Evolutionary conservation across 2,329 filamentous ascomycete genomes (phyloP).

Genomic region (Aspergillus flavus): DNA sequence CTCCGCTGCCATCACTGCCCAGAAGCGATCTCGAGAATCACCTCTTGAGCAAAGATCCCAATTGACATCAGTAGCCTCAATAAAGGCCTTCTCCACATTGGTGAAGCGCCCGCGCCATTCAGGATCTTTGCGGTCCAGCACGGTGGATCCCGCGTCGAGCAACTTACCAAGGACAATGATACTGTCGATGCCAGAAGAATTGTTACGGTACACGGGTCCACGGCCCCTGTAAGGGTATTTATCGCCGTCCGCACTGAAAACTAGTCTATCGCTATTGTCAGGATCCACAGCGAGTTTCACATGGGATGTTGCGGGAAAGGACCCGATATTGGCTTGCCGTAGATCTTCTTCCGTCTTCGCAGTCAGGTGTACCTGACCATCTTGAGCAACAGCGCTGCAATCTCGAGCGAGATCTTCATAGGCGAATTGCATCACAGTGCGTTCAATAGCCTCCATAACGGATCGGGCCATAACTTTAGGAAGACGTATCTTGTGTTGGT

Average conservation of each 20-base stretch:
- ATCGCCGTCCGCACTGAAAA: conserved; percentile 24
- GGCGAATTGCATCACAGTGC: conserved; percentile 27
- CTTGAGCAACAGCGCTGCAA: conserved; percentile 21
- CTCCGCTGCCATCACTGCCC: conserved; percentile 9
- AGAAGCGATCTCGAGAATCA: conserved; percentile 25
- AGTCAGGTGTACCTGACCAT: conserved; percentile 12
- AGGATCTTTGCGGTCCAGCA: conserved; percentile 27
- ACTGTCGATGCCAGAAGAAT: conserved; percentile 34
- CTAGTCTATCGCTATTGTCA: conserved; percentile 2
- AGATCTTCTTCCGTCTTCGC: conserved; percentile 23
- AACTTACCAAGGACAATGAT: conserved; percentile 39
- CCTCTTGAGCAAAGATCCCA: conserved; percentile 30
- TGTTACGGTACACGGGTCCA: conserved; percentile 30
- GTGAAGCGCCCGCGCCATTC: conserved; percentile 21
- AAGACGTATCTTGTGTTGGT: neutral
- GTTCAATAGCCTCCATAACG: conserved; percentile 27
- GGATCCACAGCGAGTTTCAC: conserved; percentile 21
- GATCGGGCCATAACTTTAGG: neutral
- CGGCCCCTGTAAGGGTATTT: conserved; percentile 31
- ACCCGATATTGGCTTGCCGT: conserved; percentile 19
- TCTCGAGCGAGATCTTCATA: conserved; percentile 36
- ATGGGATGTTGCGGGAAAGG: conserved; percentile 16
- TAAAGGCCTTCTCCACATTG: conserved; percentile 27
- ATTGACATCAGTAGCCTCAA: conserved; percentile 30
- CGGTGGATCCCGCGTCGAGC: conserved; percentile 40